Percentiles rank a stretch among this genome's conserved stretches.
phyloP scores from a whole-genome alignment of 2,329 filamentous ascomycete species.

The Shiraia sp. region DNA sequence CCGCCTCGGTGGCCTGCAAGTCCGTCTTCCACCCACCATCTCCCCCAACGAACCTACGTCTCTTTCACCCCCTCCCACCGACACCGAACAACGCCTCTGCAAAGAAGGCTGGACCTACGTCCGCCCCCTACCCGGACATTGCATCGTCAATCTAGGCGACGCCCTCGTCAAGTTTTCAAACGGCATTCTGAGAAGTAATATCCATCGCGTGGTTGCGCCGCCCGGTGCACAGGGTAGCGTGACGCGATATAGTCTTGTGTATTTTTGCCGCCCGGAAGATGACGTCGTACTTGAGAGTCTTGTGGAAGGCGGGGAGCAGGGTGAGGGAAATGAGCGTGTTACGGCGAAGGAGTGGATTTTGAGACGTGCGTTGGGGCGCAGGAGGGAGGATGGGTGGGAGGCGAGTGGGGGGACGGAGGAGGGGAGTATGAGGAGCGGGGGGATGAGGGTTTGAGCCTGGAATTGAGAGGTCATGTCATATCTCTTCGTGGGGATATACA shows the following conservation, averaged over 20 bases:
- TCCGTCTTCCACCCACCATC: constrained; percentile 49
- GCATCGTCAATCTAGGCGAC: constrained; percentile 55
- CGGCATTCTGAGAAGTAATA: constrained; percentile 46
- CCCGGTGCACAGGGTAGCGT: constrained; percentile 49
- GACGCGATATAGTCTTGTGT: constrained; percentile 57
- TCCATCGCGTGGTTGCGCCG: constrained; percentile 56
- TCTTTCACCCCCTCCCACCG: neutral
- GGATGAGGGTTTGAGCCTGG: constrained; percentile 16
- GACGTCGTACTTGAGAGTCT: constrained; percentile 31
- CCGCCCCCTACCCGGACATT: constrained; percentile 54
- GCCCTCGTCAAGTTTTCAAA: constrained; percentile 52
- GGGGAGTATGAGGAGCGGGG: constrained; percentile 16
- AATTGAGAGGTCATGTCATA: too few species aligned
- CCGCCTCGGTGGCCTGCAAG: constrained; percentile 59
- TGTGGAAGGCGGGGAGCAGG: constrained; percentile 27
- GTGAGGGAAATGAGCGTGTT: constrained; percentile 38
- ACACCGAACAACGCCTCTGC: constrained; percentile 16
- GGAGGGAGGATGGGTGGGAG: constrained; percentile 36
- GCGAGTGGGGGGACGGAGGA: constrained; percentile 41
- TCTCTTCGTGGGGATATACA: too few species aligned
- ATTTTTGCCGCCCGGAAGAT: constrained; percentile 56
- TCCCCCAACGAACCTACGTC: neutral
- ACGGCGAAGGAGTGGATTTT: constrained; percentile 51
- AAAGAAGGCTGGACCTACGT: constrained; percentile 57
- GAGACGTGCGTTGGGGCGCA: constrained; percentile 44